Base-by-base conservation (phyloP, 352 stramenopile species). In the Phytophthora brassicae region DNA sequence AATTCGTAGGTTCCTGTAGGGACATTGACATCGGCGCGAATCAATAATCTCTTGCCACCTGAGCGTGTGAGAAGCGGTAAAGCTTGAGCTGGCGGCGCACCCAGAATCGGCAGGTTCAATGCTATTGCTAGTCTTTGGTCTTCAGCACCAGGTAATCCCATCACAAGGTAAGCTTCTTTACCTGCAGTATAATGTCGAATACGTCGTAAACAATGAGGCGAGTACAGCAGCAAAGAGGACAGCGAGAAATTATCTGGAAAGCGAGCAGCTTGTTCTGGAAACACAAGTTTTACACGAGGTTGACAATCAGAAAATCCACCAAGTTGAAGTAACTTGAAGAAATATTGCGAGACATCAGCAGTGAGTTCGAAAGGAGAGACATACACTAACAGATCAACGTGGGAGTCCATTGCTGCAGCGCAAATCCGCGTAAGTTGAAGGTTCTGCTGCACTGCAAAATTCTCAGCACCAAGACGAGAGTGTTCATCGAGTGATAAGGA, bases 361-460 rank as follows among this genome's bases (percentile, higher is more conserved):
- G 83, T 79, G 16, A 97, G 74, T 46, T 92, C 77, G 53, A 94
- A 94, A 13, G 89, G 88, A 28, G 78, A 75, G 6, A 97, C 81
- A 58, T 96, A 97, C n/a, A 97, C 68, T 13, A 97, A 60, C 19
- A 97, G 63, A 28, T 96, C 82, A 22, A 97, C 86, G 49, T 88
- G 79, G 13, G 68, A 51, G 54, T 96, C 88, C 28, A 84, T 43
- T 24, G 90, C 51, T n/a, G 51, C 70, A 38, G 73, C 86, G 28
- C 84, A 87, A 45, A 97, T 62, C 7, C 86, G 72, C 7, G 83
- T 79, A 24, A 95, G 78, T 60, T 96, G 87, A 11, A 96, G 70
- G 58, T 95, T 97, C 56, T 96, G 81, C 44, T 81, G 63, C 26
- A 92, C 71, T 0, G 68, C 65, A 28, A 96, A 89, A 43, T 92